Evolutionary conservation across 257 asterid species (phyloP).

Genomic region (Petunia secreta): DNA sequence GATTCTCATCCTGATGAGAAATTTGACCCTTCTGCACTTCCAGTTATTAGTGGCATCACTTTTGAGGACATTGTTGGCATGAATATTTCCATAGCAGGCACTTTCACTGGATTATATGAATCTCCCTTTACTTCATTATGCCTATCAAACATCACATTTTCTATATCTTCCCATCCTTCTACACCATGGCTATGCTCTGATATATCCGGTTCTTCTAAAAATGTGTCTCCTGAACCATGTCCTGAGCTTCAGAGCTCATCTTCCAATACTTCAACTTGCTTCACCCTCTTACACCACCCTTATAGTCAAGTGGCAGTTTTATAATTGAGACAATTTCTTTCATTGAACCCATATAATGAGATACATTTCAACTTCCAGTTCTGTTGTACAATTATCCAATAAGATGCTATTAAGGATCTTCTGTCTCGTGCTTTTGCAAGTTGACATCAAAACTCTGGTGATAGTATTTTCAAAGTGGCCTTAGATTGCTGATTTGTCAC

Average conservation of each 20-base stretch:
- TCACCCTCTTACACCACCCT: constrained; percentile 16
- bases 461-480: constrained; percentile 18
- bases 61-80: constrained; percentile 44
- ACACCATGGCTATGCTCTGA: constrained; percentile 51
- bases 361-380: background rate
- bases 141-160: constrained; percentile 40
- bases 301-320: constrained; percentile 30
- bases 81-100: constrained; percentile 39
- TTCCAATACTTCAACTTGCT: constrained; percentile 32
- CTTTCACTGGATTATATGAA: constrained; percentile 42
- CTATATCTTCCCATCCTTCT: constrained; percentile 36
- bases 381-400: constrained; percentile 21
- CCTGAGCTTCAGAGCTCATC: constrained; percentile 43
- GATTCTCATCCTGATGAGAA: constrained; percentile 63
- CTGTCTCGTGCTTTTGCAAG: constrained; percentile 18
- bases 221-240: constrained; percentile 61
- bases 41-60: constrained; percentile 41
- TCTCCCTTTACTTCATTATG: constrained; percentile 45
- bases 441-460: constrained; percentile 18
- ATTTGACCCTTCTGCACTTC: constrained; percentile 62
- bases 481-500: constrained; percentile 5
- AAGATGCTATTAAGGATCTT: constrained; percentile 23
- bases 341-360: constrained; percentile 27
- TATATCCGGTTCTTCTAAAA: constrained; percentile 44
- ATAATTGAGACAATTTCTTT: constrained; percentile 31